phyloP scores from a whole-genome alignment of 495 filamentous ascomycete species.

The Cercophora samala region DNA sequence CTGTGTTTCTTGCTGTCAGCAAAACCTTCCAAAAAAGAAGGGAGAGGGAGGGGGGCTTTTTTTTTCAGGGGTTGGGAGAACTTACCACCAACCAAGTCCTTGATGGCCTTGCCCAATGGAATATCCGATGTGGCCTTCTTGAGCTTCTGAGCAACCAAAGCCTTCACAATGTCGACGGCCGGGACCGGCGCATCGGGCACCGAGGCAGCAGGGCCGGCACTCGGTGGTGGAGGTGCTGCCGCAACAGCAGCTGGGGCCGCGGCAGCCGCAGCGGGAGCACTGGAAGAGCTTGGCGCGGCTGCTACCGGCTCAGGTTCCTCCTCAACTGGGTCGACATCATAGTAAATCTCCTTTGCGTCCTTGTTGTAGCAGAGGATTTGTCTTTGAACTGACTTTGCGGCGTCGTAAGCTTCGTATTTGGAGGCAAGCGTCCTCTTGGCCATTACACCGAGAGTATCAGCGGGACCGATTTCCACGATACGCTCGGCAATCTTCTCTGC shows the following conservation, averaged over 20 bases:
- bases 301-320: constrained; percentile 70
- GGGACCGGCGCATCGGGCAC: constrained; percentile 83
- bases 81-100: constrained; percentile 96
- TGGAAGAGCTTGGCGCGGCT: constrained; percentile 43
- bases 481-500: constrained; percentile 93
- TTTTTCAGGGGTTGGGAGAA: background rate
- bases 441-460: constrained; percentile 98
- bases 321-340: constrained; percentile 92
- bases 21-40: constrained; percentile 11
- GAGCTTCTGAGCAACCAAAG: constrained; percentile 95
- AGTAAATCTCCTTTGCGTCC: constrained; percentile 99
- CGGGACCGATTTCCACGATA: constrained; percentile 95
- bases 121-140: constrained; percentile 91
- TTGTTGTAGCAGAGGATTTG: constrained; percentile 99
- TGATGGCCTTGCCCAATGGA: constrained; percentile 94
- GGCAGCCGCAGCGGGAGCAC: constrained; percentile 49
- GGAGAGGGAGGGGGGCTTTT: too few species aligned
- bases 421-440: constrained; percentile 91
- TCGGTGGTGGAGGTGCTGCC: constrained; percentile 59
- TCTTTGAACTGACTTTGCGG: constrained; percentile 88
- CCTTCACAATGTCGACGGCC: constrained; percentile 83
- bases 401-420: constrained; percentile 99
- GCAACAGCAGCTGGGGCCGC: constrained; percentile 51
- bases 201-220: constrained; percentile 82
- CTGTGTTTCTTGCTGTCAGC: constrained; percentile 41